These are phyloP conservation scores for Neonectria neomacrospora DNA, from an alignment of 2,329 filamentous ascomycete genomes.

Conservation along the genomic window DNA sequence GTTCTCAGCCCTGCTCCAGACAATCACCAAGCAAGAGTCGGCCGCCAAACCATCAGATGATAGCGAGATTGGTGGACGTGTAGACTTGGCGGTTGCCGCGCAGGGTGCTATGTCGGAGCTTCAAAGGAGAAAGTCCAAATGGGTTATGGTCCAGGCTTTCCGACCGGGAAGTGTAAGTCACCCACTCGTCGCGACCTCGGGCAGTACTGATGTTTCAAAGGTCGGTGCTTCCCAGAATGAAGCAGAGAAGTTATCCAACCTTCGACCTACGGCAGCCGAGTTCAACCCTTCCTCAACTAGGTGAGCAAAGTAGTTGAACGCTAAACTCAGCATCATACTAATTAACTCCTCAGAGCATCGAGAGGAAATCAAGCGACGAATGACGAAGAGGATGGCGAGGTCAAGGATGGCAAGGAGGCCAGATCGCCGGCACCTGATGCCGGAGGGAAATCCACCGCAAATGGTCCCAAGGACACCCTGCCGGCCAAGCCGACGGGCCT, in stretches of 20 bases:
- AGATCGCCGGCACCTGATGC: constrained; percentile 34
- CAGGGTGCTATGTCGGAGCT: constrained; percentile 77
- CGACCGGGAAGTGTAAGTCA: constrained; percentile 68
- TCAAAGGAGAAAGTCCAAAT: constrained; percentile 72
- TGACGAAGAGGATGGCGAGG: constrained; percentile 79
- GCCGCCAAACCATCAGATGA: constrained; percentile 59
- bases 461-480: constrained; percentile 47
- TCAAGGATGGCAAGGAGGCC: constrained; percentile 66
- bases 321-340: constrained; percentile 5
- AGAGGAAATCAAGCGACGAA: constrained; percentile 42
- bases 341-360: constrained; percentile 25
- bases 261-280: constrained; percentile 70
- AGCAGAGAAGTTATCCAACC: constrained; percentile 52
- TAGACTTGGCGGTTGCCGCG: constrained; percentile 80
- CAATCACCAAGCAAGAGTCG: constrained; percentile 71
- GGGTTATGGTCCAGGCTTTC: constrained; percentile 81
- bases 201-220: constrained; percentile 41
- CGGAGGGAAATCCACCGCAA: constrained; percentile 21
- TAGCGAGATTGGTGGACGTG: constrained; percentile 68
- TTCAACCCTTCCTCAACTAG: constrained; percentile 67
- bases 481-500: constrained; percentile 47
- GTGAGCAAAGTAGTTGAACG: constrained; percentile 44
- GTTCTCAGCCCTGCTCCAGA: constrained; percentile 71
- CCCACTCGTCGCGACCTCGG: not conserved
- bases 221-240: constrained; percentile 45